phyloP scores from a whole-genome alignment of 345 rosid genomes.

The Dipteronia dyeriana region DNA sequence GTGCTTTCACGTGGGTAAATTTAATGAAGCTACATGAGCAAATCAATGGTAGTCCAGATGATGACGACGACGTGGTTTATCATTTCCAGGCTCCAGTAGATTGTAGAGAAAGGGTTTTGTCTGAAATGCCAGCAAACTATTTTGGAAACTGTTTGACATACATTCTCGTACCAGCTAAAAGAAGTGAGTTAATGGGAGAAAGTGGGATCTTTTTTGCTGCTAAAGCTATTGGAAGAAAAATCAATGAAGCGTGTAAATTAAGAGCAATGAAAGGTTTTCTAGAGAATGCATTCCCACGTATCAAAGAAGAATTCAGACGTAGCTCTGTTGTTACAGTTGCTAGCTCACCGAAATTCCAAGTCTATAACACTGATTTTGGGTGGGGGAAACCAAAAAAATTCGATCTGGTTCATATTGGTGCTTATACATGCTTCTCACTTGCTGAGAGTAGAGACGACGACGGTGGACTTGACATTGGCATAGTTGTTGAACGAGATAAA shows the following conservation, averaged over 20 bases:
- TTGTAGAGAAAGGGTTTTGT: conserved; percentile 24
- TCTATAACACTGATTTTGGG: conserved; percentile 42
- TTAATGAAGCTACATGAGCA: conserved; percentile 27
- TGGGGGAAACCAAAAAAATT: conserved; percentile 45
- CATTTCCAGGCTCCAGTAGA: conserved; percentile 28
- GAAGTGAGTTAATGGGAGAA: conserved; percentile 24
- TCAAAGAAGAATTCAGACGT: too few species aligned
- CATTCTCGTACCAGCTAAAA: conserved; percentile 15
- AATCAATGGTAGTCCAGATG: too few species aligned
- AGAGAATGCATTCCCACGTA: too few species aligned
- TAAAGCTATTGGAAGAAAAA: conserved; percentile 17
- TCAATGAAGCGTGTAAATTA: too few species aligned
- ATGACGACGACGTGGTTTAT: background rate
- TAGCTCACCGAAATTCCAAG: conserved; percentile 36
- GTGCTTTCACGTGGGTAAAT: conserved; percentile 39
- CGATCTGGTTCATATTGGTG: conserved; percentile 29
- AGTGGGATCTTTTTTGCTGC: conserved; percentile 39
- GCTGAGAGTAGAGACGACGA: conserved; percentile 24
- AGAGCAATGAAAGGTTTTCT: too few species aligned
- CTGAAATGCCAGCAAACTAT: conserved; percentile 25
- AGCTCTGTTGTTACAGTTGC: conserved; percentile 3
- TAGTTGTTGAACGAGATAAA: conserved; percentile 10
- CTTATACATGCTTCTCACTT: conserved; percentile 11
- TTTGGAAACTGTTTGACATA: conserved; percentile 40
- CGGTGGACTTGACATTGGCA: conserved; percentile 35